A percentile compares a stretch with the other conserved stretches of the same genome.
These are phyloP conservation scores for Lagerstroemia speciosa DNA, from an alignment of 345 rosid species.

Conservation along the genomic window DNA sequence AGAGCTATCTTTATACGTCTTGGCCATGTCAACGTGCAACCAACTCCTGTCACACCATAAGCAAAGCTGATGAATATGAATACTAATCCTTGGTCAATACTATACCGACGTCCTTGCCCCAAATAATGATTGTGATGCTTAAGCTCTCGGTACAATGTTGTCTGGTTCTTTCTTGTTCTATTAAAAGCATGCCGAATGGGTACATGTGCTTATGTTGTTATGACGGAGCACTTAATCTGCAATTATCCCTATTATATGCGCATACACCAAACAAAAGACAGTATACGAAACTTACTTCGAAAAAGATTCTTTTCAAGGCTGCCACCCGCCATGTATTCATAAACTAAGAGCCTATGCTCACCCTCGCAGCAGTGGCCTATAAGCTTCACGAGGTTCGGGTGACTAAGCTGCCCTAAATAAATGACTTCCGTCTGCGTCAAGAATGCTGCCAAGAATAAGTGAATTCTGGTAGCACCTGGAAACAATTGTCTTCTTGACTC, in stretches of 20 bases:
- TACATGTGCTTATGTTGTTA: not conserved
- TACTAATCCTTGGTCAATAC: not conserved
- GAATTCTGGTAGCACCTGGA: not conserved
- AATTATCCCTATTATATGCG: not conserved
- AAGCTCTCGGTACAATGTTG: not conserved
- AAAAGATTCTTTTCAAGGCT: slow-evolving; percentile 95
- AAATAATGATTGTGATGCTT: not conserved
- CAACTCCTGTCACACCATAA: slow-evolving; percentile 49
- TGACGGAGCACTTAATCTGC: not conserved
- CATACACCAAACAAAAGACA: no score
- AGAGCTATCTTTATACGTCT: slow-evolving; percentile 90
- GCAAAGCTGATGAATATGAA: not conserved
- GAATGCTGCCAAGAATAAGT: not conserved
- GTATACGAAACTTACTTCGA: slow-evolving; percentile 53
- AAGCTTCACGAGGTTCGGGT: slow-evolving; percentile 89
- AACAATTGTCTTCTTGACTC: not conserved
- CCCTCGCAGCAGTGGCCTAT: slow-evolving; percentile 98
- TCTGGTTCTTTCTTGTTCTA: not conserved
- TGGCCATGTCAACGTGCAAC: slow-evolving; percentile 84
- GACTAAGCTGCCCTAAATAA: slow-evolving; percentile 87
- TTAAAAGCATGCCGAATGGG: not conserved
- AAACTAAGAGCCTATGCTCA: slow-evolving; percentile 79
- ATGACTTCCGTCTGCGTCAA: slow-evolving; percentile 84
- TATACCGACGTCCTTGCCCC: not conserved
- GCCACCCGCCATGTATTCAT: slow-evolving; percentile 91